Base-by-base conservation (phyloP, 2,329 filamentous ascomycete species). In the Claviceps spartinae region DNA sequence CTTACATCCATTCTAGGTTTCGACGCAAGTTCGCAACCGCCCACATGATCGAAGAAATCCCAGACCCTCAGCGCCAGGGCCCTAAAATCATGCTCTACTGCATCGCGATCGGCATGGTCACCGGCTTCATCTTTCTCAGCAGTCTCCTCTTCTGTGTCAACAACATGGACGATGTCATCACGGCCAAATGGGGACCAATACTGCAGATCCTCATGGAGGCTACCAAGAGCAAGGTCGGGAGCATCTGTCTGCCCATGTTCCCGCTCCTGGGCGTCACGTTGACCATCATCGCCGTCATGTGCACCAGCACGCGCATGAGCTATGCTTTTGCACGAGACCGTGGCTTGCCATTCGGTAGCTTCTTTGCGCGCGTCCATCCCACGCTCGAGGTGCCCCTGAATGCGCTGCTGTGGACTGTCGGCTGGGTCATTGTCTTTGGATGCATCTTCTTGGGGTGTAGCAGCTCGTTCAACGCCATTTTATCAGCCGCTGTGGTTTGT, bases 401-500 rank as follows among this genome's bases (percentile, higher is more conserved):
- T 57, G 76, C 84, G 0, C 68, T 88, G 3, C 68, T 81, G 22
- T 74, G 85, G 59, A 82, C 80, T 1, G 72, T 77, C 0, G 68
- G 66, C 16, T 74, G 83, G 57, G 80, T 86, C 5, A 74, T 86
- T 51, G 69, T 86, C 20, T 85, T 88, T 52, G 85, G 85, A 0
- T 73, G 78, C 54, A 82, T 88, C 59, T 83, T 86, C 63, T 72
- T 88, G 6, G 85, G 83, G 14, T 85, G 80, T 2, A 72, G 66
- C 22, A 67, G 76, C 58, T 83, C 84, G 0, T 86, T 88, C 65
- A 86, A 84, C 49, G 84, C 84, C 16, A 85, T 88, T 56, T 76
- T 84, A 1, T 80, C 82, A 0, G 79, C 84, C 0, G 85, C 82
- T 0, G 86, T 90, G 0, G 84, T 89, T 37, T 79, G 85, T 1